A percentile compares a stretch with the other conserved stretches of the same genome.
These are phyloP conservation scores for Thermothelomyces thermophilus DNA, from an alignment of 2,329 filamentous ascomycete genomes.

Conservation along the genomic window DNA sequence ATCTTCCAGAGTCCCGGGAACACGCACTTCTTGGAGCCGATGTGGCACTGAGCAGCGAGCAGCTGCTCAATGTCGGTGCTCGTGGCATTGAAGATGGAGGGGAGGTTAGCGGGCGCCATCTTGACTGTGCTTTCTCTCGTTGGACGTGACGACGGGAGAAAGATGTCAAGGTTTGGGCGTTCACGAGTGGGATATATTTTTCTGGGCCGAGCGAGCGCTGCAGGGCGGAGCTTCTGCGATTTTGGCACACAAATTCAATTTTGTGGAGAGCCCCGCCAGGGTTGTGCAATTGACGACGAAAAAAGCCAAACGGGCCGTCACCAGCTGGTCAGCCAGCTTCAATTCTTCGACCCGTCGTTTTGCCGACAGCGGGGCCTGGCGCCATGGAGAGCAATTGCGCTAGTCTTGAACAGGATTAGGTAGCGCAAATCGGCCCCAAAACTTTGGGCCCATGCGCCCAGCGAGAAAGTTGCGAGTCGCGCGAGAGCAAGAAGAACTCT, in stretches of 20 bases:
- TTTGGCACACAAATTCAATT: slow-evolving; percentile 27
- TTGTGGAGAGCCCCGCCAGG: slow-evolving; percentile 29
- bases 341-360: slow-evolving; percentile 2
- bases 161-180: slow-evolving; percentile 25
- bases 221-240: slow-evolving; percentile 21
- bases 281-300: slow-evolving; percentile 17
- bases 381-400: background rate
- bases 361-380: slow-evolving; percentile 10
- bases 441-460: slow-evolving; percentile 18
- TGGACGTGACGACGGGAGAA: slow-evolving; percentile 29
- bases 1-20: background rate
- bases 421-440: slow-evolving; percentile 22
- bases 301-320: background rate
- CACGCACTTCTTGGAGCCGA: slow-evolving; percentile 81
- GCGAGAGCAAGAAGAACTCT: slow-evolving; percentile 5
- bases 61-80: slow-evolving; percentile 99
- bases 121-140: slow-evolving; percentile 48
- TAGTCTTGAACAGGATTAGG: slow-evolving; percentile 2
- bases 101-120: slow-evolving; percentile 94
- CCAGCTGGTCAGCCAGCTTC: background rate
- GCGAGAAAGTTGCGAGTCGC: slow-evolving; percentile 20
- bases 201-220: slow-evolving; percentile 15
- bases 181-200: slow-evolving; percentile 22
- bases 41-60: slow-evolving; percentile 90
- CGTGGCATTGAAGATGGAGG: slow-evolving; percentile 93